Percentiles rank a stretch among this genome's conserved stretches.
phyloP scores from a whole-genome alignment of 2,329 filamentous ascomycete genomes.

The Cryphonectria naterciae region DNA sequence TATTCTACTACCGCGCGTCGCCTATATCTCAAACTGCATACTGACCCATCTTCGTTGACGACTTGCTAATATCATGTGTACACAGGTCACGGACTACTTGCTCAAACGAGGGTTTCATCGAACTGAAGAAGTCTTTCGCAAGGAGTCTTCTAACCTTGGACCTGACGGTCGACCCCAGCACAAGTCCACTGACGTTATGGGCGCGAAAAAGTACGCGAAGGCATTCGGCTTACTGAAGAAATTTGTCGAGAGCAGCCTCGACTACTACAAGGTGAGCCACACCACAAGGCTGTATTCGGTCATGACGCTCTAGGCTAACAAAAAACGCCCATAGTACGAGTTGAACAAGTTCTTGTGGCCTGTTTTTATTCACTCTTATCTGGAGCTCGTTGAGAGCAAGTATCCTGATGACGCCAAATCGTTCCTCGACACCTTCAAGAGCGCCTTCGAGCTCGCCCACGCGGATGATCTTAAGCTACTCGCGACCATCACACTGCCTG shows the following conservation, averaged over 20 bases:
- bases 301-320: slow-evolving; percentile 24
- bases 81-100: slow-evolving; percentile 85
- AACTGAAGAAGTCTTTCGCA: slow-evolving; percentile 89
- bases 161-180: slow-evolving; percentile 78
- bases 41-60: background rate
- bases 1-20: background rate
- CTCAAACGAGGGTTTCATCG: slow-evolving; percentile 92
- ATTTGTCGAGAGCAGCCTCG: slow-evolving; percentile 91
- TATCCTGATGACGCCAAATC: slow-evolving; percentile 73
- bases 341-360: slow-evolving; percentile 89
- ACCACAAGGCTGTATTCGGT: background rate
- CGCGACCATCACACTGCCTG: slow-evolving; percentile 72
- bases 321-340: slow-evolving; percentile 67
- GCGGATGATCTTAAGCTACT: slow-evolving; percentile 78
- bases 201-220: slow-evolving; percentile 76
- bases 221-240: slow-evolving; percentile 74
- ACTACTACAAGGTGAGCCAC: slow-evolving; percentile 80
- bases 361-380: slow-evolving; percentile 88
- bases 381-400: slow-evolving; percentile 75
- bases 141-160: slow-evolving; percentile 84
- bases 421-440: slow-evolving; percentile 72
- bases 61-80: slow-evolving; percentile 3
- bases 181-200: slow-evolving; percentile 66
- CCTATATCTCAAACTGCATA: background rate
- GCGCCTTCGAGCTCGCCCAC: slow-evolving; percentile 76